A percentile compares a stretch with the other conserved stretches of the same genome.
phyloP scores from a whole-genome alignment of 2,329 filamentous ascomycete genomes.

The Fusarium solani-melongenae region DNA sequence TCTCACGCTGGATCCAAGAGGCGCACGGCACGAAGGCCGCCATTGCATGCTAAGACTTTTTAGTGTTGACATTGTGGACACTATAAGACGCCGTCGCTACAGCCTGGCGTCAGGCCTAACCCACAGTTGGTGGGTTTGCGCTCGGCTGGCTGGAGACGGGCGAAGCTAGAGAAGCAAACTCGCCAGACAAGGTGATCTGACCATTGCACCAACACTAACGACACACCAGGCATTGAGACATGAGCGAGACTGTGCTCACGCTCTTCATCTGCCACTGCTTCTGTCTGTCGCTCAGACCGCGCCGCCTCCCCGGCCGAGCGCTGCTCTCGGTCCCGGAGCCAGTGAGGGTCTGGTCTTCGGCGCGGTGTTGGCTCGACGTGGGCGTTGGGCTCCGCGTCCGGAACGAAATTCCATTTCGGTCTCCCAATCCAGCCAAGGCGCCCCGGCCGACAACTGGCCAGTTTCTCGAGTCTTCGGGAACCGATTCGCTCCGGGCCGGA shows the following conservation, averaged over 20 bases:
- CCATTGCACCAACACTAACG: slow-evolving; percentile 12
- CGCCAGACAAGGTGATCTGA: slow-evolving; percentile 26
- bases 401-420: slow-evolving; percentile 8
- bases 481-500: slow-evolving; percentile 26
- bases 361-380: slow-evolving; percentile 1
- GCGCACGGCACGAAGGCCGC: slow-evolving; percentile 23
- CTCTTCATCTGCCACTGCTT: background rate
- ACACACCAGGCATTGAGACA: slow-evolving; percentile 1
- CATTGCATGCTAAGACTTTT: slow-evolving; percentile 5
- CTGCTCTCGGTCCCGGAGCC: slow-evolving; percentile 6
- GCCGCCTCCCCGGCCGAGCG: slow-evolving; percentile 3
- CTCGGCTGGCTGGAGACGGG: slow-evolving; percentile 2
- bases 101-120: slow-evolving; percentile 3
- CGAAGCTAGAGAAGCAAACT: slow-evolving; percentile 16
- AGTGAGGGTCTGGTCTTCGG: slow-evolving; percentile 5
- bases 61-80: slow-evolving; percentile 4
- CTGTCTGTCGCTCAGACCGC: background rate
- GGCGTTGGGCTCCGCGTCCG: slow-evolving; percentile 1
- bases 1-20: slow-evolving; percentile 3
- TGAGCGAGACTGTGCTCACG: background rate
- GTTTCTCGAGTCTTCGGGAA: slow-evolving; percentile 5
- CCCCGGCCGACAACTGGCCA: slow-evolving; percentile 10
- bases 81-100: slow-evolving; percentile 2
- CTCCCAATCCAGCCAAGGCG: slow-evolving; percentile 3
- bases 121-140: slow-evolving; percentile 7